Conservation (phyloP, 495 filamentous ascomycete species). For the Beverwykella pulmonaria region DNA sequence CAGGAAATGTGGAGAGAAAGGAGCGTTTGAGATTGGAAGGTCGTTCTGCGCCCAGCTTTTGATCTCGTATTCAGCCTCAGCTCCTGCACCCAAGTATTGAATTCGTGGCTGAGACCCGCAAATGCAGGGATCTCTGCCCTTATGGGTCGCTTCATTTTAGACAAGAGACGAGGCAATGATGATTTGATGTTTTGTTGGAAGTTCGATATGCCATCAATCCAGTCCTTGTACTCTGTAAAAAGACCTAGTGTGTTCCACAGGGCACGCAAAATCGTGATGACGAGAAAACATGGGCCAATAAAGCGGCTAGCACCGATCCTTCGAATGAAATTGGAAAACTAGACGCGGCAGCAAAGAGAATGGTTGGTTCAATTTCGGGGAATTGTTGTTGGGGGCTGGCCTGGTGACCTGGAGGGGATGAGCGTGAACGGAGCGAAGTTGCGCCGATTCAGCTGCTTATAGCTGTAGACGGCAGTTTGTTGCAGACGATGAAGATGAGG, state of each 20-base stretch:
- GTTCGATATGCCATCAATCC: no score
- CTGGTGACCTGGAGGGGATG: no score
- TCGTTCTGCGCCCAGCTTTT: slow-evolving; percentile 1
- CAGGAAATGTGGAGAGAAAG: slow-evolving; percentile 5
- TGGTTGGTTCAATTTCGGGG: background rate
- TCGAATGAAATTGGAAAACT: background rate
- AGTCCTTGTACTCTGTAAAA: no score
- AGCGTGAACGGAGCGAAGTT: background rate
- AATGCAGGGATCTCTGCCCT: slow-evolving; percentile 3
- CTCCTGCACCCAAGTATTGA: slow-evolving; percentile 21
- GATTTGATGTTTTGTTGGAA: background rate
- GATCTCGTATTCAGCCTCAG: slow-evolving; percentile 31
- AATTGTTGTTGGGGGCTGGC: background rate
- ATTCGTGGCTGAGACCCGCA: slow-evolving; percentile 11
- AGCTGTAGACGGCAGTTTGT: background rate
- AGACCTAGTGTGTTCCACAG: no score
- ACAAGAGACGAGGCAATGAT: background rate
- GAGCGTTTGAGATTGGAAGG: slow-evolving; percentile 24
- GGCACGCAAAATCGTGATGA: no score
- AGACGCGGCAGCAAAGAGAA: background rate
- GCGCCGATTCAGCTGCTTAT: background rate
- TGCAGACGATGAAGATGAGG: background rate
- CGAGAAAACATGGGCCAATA: background rate
- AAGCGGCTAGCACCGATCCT: background rate
- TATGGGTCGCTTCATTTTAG: background rate